Conservation (phyloP, 2,329 filamentous ascomycete species). For the Lachnellula arida region DNA sequence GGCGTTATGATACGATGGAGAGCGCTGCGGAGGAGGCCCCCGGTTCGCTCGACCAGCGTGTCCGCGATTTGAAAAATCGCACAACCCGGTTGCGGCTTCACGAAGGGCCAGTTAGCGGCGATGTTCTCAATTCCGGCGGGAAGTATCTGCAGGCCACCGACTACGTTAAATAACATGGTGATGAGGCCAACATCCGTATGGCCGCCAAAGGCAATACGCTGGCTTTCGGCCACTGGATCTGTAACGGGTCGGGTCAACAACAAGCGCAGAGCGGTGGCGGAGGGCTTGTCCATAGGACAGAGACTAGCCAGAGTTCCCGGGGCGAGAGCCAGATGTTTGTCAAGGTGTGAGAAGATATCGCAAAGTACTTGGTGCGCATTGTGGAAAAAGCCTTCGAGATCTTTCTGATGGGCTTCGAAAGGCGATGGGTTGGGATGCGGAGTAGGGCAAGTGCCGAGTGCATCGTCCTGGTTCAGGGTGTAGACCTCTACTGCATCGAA, state of each 20-base stretch:
- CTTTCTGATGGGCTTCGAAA: too few species aligned
- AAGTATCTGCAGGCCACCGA: constrained; percentile 32
- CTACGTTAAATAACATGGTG: constrained; percentile 32
- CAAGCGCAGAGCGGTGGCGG: neutral
- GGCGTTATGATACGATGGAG: constrained; percentile 21
- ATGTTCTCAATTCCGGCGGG: neutral
- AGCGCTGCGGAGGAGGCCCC: constrained; percentile 20
- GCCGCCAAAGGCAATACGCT: too few species aligned
- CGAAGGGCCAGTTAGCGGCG: constrained; percentile 24
- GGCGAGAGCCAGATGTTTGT: neutral
- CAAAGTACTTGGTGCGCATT: too few species aligned
- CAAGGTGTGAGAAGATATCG: neutral
- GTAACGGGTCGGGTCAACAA: too few species aligned
- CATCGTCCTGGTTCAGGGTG: too few species aligned
- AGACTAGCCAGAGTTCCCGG: neutral
- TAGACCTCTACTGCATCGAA: too few species aligned
- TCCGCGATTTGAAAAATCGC: constrained; percentile 32
- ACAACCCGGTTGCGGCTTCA: constrained; percentile 25
- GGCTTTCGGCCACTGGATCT: neutral
- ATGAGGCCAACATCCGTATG: constrained; percentile 33
- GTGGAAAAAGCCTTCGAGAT: too few species aligned
- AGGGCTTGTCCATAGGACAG: neutral
- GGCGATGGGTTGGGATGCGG: too few species aligned
- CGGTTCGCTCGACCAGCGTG: constrained; percentile 24
- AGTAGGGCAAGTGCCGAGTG: too few species aligned